These are phyloP conservation scores for Botryobasidium botryosum DNA, from an alignment of 768 basidiomycete species.

Conservation along the genomic window DNA sequence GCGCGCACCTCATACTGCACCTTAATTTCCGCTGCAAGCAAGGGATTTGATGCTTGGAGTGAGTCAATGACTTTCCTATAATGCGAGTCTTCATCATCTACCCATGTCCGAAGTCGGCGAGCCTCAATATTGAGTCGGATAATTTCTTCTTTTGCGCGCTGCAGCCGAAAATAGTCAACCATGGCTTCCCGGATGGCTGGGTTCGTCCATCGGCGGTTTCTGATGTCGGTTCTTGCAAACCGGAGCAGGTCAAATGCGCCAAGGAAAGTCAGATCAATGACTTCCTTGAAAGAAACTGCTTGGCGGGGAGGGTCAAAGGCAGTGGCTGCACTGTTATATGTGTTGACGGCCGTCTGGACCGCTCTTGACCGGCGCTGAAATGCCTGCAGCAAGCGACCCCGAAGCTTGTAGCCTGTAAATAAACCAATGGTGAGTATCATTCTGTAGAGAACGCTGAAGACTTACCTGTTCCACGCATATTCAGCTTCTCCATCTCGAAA, in stretches of 20 bases:
- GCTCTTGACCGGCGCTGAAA: background rate
- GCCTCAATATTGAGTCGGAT: background rate
- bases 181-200: background rate
- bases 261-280: background rate
- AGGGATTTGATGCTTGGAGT: too few species aligned
- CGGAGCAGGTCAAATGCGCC: background rate
- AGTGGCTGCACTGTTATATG: background rate
- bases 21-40: too few species aligned
- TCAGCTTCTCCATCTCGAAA: constrained; percentile 6
- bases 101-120: too few species aligned
- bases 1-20: too few species aligned
- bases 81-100: too few species aligned
- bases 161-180: background rate
- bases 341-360: background rate
- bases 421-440: background rate
- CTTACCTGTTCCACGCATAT: constrained; percentile 1
- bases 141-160: background rate
- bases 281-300: background rate
- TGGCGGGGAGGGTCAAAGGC: background rate
- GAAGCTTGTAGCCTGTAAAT: constrained; percentile 1
- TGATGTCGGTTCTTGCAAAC: background rate
- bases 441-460: background rate
- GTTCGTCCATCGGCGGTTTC: background rate
- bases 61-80: too few species aligned
- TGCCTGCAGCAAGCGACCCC: background rate